These are phyloP conservation scores for Plasmopara viticola DNA, from an alignment of 352 stramenopile species.

Conservation along the genomic window DNA sequence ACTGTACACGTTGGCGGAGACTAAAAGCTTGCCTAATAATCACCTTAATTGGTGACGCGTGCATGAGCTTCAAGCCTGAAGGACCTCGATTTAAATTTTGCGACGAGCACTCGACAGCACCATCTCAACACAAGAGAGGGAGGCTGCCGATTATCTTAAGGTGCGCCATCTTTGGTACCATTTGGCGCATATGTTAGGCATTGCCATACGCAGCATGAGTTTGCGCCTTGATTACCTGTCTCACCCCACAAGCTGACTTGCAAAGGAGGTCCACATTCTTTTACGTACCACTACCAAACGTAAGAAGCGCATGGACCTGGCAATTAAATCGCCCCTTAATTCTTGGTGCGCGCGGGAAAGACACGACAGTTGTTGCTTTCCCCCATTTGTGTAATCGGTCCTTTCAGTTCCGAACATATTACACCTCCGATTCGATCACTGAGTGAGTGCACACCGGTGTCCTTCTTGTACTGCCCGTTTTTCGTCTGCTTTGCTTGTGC, in stretches of 20 bases:
- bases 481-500: not conserved
- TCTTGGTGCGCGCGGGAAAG: constrained; percentile 12
- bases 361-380: constrained; percentile 17
- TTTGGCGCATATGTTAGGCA: constrained; percentile 27
- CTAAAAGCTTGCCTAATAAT: not conserved
- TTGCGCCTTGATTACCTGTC: constrained; percentile 16
- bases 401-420: constrained; percentile 2
- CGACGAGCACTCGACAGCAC: constrained; percentile 18
- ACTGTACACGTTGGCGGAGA: not conserved
- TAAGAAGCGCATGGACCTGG: constrained; percentile 6
- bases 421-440: not conserved
- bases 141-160: too few species aligned
- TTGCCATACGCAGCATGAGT: constrained; percentile 28
- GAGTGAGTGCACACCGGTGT: not conserved
- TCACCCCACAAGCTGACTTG: constrained; percentile 10
- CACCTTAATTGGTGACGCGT: constrained; percentile 7
- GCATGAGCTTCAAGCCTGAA: constrained; percentile 9
- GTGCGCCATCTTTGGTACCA: constrained; percentile 26
- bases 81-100: constrained; percentile 27
- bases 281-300: constrained; percentile 22
- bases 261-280: constrained; percentile 24
- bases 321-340: constrained; percentile 7
- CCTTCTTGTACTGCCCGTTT: not conserved
- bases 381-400: too few species aligned
- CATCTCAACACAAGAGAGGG: constrained; percentile 17